Evolutionary conservation across 1,284 basidiomycete species (phyloP), one percentile per base, ranked within the genome.

Genomic region (Hypsizygus ulmarius): DNA sequence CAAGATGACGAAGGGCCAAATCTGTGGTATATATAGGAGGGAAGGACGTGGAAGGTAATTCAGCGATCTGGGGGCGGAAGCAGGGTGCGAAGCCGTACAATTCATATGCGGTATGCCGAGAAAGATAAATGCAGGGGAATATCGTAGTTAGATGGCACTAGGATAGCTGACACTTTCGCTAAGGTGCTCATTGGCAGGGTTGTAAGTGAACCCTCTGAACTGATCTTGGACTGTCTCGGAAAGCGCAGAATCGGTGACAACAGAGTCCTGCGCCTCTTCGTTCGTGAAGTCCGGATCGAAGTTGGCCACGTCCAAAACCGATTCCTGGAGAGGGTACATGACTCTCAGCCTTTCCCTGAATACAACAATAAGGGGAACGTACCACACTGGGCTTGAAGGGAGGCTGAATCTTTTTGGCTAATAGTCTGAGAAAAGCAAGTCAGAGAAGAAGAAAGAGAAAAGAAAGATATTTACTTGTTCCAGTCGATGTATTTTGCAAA

Each of bases 331-430:
- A 47, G 15, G 36, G 39, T 40, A 39, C 18, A 43, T 4, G 39
- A 36, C 11, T 34, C n/a, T 18, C 30, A 19, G 37, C 14, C 40
- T n/a, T 33, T 16, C 6, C 15, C 30, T 41, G 42, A 21, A 32
- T 19, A 36, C 30, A 49, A 14, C 16, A 25, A 11, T 27, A 19
- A 14, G 11, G 12, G 36, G 27, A 38, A 75, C 87, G 65, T 68
- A 90, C 90, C 52, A 99, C 96, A 56, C 89, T 91, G 2, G 97
- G 97, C 72, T 99, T 99, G 78, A 98, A 99, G 2, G 94, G 91
- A 5, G 97, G 95, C 59, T 94, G 93, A 45, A 97, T 96, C 76
- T 97, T 96, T 77, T 97, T 99, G 33, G 87, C 84, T 45, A 97
- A 71, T 18, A 99, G 72, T 53, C 87, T 90, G 54, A 38, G 19